Base-by-base conservation (phyloP, 352 stramenopile species). In the Albugo laibachii region DNA sequence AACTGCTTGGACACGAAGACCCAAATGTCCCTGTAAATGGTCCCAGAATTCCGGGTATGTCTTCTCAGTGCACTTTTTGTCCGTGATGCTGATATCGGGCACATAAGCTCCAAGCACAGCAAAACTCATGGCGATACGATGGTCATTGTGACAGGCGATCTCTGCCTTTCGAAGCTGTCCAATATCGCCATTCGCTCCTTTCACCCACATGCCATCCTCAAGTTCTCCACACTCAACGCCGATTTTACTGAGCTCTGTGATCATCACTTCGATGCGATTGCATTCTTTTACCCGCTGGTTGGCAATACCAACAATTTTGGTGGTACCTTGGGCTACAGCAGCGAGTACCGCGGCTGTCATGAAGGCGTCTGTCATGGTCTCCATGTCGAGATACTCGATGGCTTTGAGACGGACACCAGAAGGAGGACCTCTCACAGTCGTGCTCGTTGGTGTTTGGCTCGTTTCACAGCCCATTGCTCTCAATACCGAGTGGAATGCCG, bases 41-140 rank as follows among this genome's bases (percentile, higher is more conserved):
- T 86, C 73, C 78, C 78, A 98, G 63, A 97, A 98, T 46, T 94
- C 95, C 2, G 94, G 94, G 60, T 97, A 98, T 36, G 93, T 98
- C 70, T 98, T 98, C 49, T 89, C 83, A 5, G 92, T 97, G 63
- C 94, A 98, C 45, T 92, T 87, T 52, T 96, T 96, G 69, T 98
- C 94, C 49, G 92, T 83, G 60, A 98, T 97, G 38, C 92, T 79
- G 5, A 98, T 80, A 54, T 95, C 86, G 24, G 65, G 51, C 24
- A 82, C 70, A 5, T 95, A 88, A 13, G 92, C 75, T 10, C 75
- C 92, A 50, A 95, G 92, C 21, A 96, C 88, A 2, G 86, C 93
- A 62, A 98, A 98, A 52, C 89, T 96, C 93, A 98, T 98, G 16
- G 94, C 93, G 65, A 98, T 98, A 48, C 94, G 80, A 62, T 98